Base-by-base conservation (phyloP, 495 filamentous ascomycete species). In the Bathelium albidoporum region DNA sequence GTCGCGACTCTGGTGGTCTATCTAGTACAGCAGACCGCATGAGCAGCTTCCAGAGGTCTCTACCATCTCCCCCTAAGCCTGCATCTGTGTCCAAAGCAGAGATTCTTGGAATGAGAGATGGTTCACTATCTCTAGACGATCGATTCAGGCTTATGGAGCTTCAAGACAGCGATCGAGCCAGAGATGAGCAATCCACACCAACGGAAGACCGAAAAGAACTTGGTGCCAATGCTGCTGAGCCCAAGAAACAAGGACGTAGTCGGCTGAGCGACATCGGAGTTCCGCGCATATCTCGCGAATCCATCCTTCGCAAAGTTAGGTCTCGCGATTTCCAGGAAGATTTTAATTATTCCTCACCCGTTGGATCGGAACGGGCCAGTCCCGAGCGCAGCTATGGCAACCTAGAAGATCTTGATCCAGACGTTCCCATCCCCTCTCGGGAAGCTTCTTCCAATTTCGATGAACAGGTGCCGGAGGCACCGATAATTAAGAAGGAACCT, bases 231-330 rank as follows among this genome's bases (percentile, higher is more conserved):
- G 44, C 18, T 20, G 24, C 44, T 22, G 45, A 58, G 4, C 11
- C 18, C 2, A 49, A 26, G 16, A 49, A 55, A 55, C 20, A 26
- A 3, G 22, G 22, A 28, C 20, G 24, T 16, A 29, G 24, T 29
- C 5, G 49, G 10, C 24, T 12, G 22, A 55, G 49, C 49, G 49
- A 55, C 24, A 29, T 55, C 29, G 49, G 49, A 26, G 49, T 55
- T 32, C 89, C 89, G 16, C 87, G 86, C 31, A 93, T 96, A 69
- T 97, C 94, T 36, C 83, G 94, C 24, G 94, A 97, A 70, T 95
- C 91, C 0, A 97, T 97, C 62, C 76, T 96, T 58, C 85, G 90
- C 18, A 91, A 91, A 62, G 86, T 97, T 26, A 91, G 92, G 68
- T 87, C 69, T 68, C 76, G 74, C 63, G 70, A 72, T 60, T 73